Evolutionary conservation across 2,329 filamentous ascomycete species (phyloP).

Genomic region (Aspergillus fijiensis): DNA sequence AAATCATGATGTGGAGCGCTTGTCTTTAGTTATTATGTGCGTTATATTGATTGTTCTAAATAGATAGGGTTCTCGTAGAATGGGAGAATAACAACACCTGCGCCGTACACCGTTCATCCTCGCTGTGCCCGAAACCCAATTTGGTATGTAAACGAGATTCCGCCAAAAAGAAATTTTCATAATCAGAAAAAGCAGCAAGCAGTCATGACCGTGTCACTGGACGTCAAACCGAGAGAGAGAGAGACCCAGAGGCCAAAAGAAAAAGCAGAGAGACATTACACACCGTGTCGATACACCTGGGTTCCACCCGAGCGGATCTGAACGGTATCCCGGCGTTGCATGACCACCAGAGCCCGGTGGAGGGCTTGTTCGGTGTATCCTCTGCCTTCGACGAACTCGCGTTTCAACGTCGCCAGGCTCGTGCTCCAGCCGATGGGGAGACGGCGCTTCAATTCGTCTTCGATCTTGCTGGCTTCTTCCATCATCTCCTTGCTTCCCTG

Average conservation of each 20-base stretch:
- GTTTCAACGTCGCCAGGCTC: conserved; percentile 76
- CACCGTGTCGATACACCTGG: conserved; percentile 50
- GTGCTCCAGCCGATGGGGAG: conserved; percentile 96
- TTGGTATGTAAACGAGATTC: conserved; percentile 13
- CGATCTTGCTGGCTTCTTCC: conserved; percentile 82
- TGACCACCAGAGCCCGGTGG: conserved; percentile 77
- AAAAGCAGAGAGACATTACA: conserved; percentile 27
- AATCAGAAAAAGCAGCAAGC: conserved; percentile 4
- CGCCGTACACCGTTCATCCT: conserved; percentile 22
- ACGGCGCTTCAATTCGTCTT: conserved; percentile 81
- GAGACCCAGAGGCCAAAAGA: conserved; percentile 1
- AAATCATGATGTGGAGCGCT: background rate
- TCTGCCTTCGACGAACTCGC: conserved; percentile 89
- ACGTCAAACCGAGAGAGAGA: conserved; percentile 9
- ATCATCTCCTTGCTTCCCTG: conserved; percentile 84
- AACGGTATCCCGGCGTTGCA: conserved; percentile 79
- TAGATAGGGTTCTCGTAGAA: background rate
- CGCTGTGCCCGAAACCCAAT: conserved; percentile 20
- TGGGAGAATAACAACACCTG: conserved; percentile 4
- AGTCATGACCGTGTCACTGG: conserved; percentile 4
- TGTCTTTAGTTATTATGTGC: background rate
- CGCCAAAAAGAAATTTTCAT: conserved; percentile 5
- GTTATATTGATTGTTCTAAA: conserved; percentile 9
- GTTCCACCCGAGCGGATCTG: conserved; percentile 51
- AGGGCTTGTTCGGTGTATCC: conserved; percentile 86